phyloP scores from a whole-genome alignment of 1,284 basidiomycete species.

The Cutaneotrichosporon arboriforme region DNA sequence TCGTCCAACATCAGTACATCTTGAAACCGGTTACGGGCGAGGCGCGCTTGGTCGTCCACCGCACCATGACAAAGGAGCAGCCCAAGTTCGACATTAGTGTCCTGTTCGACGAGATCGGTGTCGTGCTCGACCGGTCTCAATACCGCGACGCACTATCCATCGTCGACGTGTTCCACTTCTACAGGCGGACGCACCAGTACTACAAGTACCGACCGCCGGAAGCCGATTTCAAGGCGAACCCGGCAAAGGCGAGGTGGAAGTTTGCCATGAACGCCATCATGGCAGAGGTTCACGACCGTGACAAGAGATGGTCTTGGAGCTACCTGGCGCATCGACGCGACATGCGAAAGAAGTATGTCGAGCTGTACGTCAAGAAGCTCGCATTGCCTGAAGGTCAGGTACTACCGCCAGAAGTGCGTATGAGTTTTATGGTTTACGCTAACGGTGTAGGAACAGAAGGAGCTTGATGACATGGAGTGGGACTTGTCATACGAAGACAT shows the following conservation, averaged over 20 bases:
- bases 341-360: conserved; percentile 74
- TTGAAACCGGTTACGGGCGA: conserved; percentile 94
- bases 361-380: conserved; percentile 66
- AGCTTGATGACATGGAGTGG: conserved; percentile 66
- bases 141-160: conserved; percentile 92
- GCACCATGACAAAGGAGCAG: conserved; percentile 63
- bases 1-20: conserved; percentile 81
- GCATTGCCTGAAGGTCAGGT: conserved; percentile 48
- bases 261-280: conserved; percentile 81
- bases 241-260: conserved; percentile 65
- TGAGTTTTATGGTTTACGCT: neutral
- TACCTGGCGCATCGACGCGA: conserved; percentile 86
- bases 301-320: conserved; percentile 84
- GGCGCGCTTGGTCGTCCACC: conserved; percentile 81
- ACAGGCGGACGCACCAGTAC: conserved; percentile 84
- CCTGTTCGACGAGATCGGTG: conserved; percentile 89
- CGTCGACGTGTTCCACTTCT: conserved; percentile 96
- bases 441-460: conserved; percentile 56
- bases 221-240: conserved; percentile 60
- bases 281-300: conserved; percentile 78
- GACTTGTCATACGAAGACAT: conserved; percentile 92
- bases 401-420: conserved; percentile 54
- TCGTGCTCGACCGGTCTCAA: conserved; percentile 88
- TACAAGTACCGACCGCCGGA: conserved; percentile 67
- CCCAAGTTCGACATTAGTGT: conserved; percentile 87